Evolutionary conservation across 768 basidiomycete species (phyloP), one percentile per base, ranked within the genome.

Genomic region (Lepiota subincarnata): DNA sequence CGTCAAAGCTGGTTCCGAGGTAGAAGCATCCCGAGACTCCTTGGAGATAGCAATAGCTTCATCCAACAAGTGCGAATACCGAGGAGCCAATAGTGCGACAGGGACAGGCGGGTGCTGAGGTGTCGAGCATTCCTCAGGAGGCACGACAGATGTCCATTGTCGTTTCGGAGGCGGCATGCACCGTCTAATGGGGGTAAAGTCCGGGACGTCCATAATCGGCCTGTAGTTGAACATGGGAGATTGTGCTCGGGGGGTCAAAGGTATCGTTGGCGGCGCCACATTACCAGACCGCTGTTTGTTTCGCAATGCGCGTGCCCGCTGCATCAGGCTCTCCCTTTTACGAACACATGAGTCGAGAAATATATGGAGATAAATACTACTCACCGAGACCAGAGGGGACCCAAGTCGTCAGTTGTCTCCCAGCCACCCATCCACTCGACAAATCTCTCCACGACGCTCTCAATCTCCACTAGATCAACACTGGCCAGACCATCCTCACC

Each of bases 391-490:
- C 87, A 90, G 0, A 66, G 67, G 1, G 75, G 66, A 0, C 82
- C 82, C 44, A 75, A 74, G n/a, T 48, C 58, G 1, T 60, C 53
- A 5, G 80, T 40, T 1, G 68, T 60, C 0, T 71, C 67, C 24
- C 66, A 63, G 0, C 83, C 81, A 11, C 82, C 83, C 20, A 80
- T 65, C 39, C 76, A 53, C 26, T 64, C 64, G 12, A 78, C 59
- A 62, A 88, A 94, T 38, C 83, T 72, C 26, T 70, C 69, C 26
- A 89, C 78, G 1, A 94, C 87, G 24, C 74, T 68, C 2, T 79
- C 80, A 1, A 80, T 65, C 2, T 71, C 68, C 10, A 91, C 74
- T 5, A 70, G 67, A 38, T 82, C 80, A 7, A 78, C 80, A 39
- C 78, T 70, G 0, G 76, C 85, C 41, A 86, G 57, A 7, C 65